phyloP scores from a whole-genome alignment of 164 flowering plant genomes.

The Aristolochia fimbriata region DNA sequence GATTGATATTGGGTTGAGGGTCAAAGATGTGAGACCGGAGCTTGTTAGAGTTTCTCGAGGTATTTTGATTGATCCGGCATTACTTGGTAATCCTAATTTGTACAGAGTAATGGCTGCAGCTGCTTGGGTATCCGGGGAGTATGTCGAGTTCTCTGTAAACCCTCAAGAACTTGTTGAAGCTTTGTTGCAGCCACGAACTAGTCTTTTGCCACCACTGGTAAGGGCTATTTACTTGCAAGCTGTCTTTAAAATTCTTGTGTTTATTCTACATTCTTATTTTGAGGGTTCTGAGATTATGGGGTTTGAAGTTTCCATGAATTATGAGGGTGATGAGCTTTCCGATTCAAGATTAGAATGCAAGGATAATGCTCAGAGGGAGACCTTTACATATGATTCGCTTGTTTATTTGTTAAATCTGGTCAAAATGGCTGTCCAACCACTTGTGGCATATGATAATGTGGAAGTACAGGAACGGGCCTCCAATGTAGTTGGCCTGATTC shows the following conservation, averaged over 20 bases:
- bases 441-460: slow-evolving; percentile 52
- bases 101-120: slow-evolving; percentile 71
- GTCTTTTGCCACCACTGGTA: slow-evolving; percentile 60
- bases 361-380: slow-evolving; percentile 10
- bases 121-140: slow-evolving; percentile 92
- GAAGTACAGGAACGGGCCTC: slow-evolving; percentile 73
- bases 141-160: slow-evolving; percentile 61
- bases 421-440: slow-evolving; percentile 52
- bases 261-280: slow-evolving; percentile 39
- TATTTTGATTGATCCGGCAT: slow-evolving; percentile 86
- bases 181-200: slow-evolving; percentile 75
- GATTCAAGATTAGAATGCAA: slow-evolving; percentile 16
- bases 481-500: slow-evolving; percentile 59
- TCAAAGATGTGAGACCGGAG: slow-evolving; percentile 70
- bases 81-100: slow-evolving; percentile 70
- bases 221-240: slow-evolving; percentile 84
- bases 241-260: slow-evolving; percentile 59
- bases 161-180: slow-evolving; percentile 80
- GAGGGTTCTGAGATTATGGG: slow-evolving; percentile 17
- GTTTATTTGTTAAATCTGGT: slow-evolving; percentile 33
- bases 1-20: slow-evolving; percentile 83
- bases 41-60: slow-evolving; percentile 72
- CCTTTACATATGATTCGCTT: slow-evolving; percentile 37
- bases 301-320: slow-evolving; percentile 12
- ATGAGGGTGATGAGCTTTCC: slow-evolving; percentile 23